A percentile compares a stretch with the other conserved stretches of the same genome.
Conservation (phyloP, 2,329 filamentous ascomycete species). For the Drechslera avenae region DNA sequence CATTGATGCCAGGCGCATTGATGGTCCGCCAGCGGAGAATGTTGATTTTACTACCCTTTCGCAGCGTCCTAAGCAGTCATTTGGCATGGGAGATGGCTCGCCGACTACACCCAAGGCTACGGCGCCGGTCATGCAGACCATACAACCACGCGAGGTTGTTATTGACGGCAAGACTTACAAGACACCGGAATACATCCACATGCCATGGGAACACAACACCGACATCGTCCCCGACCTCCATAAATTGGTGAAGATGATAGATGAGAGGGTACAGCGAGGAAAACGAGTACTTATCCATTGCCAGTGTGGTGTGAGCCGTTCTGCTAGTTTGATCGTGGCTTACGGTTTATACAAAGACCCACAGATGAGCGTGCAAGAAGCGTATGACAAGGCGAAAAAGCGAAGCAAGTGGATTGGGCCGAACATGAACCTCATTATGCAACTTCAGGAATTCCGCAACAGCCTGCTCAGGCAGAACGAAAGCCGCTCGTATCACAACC, state of each 20-base stretch:
- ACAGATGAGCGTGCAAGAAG: slow-evolving; percentile 77
- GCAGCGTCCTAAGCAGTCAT: slow-evolving; percentile 31
- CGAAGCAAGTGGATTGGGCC: slow-evolving; percentile 88
- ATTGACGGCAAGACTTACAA: slow-evolving; percentile 37
- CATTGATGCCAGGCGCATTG: slow-evolving; percentile 43
- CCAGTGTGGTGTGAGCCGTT: slow-evolving; percentile 84
- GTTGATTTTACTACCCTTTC: slow-evolving; percentile 45
- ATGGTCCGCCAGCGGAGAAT: slow-evolving; percentile 43
- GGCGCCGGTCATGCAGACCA: slow-evolving; percentile 48
- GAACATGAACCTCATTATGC: slow-evolving; percentile 92
- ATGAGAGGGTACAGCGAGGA: slow-evolving; percentile 70
- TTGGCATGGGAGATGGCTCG: slow-evolving; percentile 43
- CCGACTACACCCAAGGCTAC: slow-evolving; percentile 61
- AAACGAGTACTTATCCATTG: slow-evolving; percentile 84
- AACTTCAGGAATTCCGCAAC: slow-evolving; percentile 75
- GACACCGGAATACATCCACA: slow-evolving; percentile 81
- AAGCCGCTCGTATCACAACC: slow-evolving; percentile 37
- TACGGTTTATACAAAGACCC: slow-evolving; percentile 83
- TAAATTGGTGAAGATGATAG: slow-evolving; percentile 75
- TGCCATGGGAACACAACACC: slow-evolving; percentile 87
- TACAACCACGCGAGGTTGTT: slow-evolving; percentile 31
- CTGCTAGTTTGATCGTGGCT: slow-evolving; percentile 83
- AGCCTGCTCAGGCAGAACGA: slow-evolving; percentile 51
- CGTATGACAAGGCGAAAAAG: slow-evolving; percentile 78
- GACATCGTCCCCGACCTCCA: slow-evolving; percentile 80